Evolutionary conservation across 2,329 filamentous ascomycete genomes (phyloP), one percentile per base, ranked within the genome.

Genomic region (Blumeriella jaapii): DNA sequence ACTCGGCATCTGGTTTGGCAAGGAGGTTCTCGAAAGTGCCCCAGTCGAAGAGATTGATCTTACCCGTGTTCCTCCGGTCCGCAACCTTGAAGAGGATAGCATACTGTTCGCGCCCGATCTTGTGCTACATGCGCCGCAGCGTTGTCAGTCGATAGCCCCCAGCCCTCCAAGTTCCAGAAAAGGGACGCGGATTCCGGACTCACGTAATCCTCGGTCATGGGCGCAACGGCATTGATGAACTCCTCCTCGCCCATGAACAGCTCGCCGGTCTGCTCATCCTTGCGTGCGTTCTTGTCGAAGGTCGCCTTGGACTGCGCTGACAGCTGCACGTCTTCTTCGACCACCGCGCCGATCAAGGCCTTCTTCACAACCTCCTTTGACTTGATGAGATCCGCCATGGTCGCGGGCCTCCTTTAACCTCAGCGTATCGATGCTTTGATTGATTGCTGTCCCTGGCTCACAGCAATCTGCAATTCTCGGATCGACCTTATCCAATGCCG

Each of bases 71-170:
- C 47, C 74, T 74, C 51, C 83, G 76, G 61, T 98, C 91, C 51
- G 91, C 91, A 39, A 98, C 82, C 45, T 70, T 68, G 62, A 98
- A 98, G 30, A 98, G 81, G 54, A 98, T 82, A 34, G 79, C 78
- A 62, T 95, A 98, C 60, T 96, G 91, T 51, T 93, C 82, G 50
- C 89, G 79, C 63, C 86, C 84, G 67, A 98, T 96, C 62, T 98
- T 98, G 68, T 94, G 87, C 89, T 96, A 55, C 48, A 45, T 28
- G 20, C 31, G 7, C 11, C 29, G n/a, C 22, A 34, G 9, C 8
- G 7, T 36, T 6, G 31, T 56, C 37, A 56, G 54, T 43, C 44
- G 51, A 49, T 47, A 29, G 42, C 39, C 44, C 45, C 20, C 22
- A n/a, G 22, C 7, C 7, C 4, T 24, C 22, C 9, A 24, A n/a